phyloP scores from a whole-genome alignment of 257 asterid species.

The Nicotiana paniculata region DNA sequence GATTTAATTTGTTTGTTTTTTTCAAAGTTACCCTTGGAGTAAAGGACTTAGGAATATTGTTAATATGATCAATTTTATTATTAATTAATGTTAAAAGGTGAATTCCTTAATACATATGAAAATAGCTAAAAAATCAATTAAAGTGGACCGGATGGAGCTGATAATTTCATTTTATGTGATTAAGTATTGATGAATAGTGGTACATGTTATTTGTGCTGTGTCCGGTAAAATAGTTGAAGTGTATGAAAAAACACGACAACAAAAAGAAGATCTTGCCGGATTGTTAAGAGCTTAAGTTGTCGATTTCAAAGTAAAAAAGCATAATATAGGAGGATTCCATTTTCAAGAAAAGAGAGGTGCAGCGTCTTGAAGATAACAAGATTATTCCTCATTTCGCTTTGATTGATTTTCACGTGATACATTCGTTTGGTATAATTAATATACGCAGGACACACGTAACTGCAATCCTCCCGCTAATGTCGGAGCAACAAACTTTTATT shows the following conservation, averaged over 20 bases:
- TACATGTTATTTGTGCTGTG: no score
- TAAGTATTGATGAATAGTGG: no score
- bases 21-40: no score
- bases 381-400: not conserved
- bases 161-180: no score
- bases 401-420: not conserved
- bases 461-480: not conserved
- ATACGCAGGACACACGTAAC: not conserved
- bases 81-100: no score
- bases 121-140: no score
- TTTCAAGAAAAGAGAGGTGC: not conserved
- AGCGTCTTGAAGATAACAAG: not conserved
- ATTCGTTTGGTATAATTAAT: not conserved
- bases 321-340: no score
- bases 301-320: not conserved
- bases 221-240: not conserved
- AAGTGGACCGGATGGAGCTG: no score
- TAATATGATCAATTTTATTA: no score
- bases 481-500: not conserved
- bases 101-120: no score
- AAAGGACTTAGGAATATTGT: no score
- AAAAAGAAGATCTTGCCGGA: not conserved
- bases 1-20: no score
- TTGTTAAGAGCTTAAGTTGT: not conserved
- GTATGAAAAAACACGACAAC: not conserved